Evolutionary conservation across 495 filamentous ascomycete species (phyloP).

Genomic region (Terfezia boudieri): DNA sequence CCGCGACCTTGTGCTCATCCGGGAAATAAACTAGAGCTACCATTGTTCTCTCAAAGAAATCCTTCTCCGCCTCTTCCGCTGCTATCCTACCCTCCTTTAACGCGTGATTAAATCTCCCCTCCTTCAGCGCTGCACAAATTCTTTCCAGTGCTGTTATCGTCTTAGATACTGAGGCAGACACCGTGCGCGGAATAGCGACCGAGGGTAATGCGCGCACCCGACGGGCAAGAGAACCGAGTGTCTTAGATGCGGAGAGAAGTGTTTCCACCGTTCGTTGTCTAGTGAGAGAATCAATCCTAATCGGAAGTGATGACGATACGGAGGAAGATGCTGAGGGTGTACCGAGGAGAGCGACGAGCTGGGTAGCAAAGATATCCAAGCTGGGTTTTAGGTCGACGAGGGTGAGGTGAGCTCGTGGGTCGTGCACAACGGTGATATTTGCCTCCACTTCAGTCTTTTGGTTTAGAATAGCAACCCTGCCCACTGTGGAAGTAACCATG

Average conservation of each 20-base stretch:
- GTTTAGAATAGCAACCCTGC: slow-evolving; percentile 66
- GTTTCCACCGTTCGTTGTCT: slow-evolving; percentile 71
- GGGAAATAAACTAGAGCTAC: slow-evolving; percentile 95
- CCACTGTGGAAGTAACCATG: slow-evolving; percentile 94
- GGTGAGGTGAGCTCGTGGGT: slow-evolving; percentile 22
- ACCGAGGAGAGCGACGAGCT: slow-evolving; percentile 74
- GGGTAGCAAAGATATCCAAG: slow-evolving; percentile 73
- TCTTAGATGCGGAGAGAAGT: slow-evolving; percentile 74
- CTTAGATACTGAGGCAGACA: slow-evolving; percentile 61
- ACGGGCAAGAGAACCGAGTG: slow-evolving; percentile 75
- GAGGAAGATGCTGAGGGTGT: slow-evolving; percentile 58
- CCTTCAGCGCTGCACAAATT: slow-evolving; percentile 50
- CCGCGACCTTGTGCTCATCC: slow-evolving; percentile 96
- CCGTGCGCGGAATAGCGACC: slow-evolving; percentile 70
- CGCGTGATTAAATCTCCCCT: slow-evolving; percentile 37
- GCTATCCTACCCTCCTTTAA: slow-evolving; percentile 63
- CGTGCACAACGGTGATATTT: slow-evolving; percentile 9
- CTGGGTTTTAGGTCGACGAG: slow-evolving; percentile 48
- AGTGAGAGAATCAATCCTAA: slow-evolving; percentile 63
- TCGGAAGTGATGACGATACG: slow-evolving; percentile 54
- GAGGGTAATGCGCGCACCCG: slow-evolving; percentile 65
- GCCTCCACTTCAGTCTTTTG: slow-evolving; percentile 21
- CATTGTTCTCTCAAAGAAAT: slow-evolving; percentile 98
- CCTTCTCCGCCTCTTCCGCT: slow-evolving; percentile 71
- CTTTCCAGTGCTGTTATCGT: slow-evolving; percentile 54